Percentiles rank a stretch among this genome's conserved stretches.
Evolutionary conservation across 768 basidiomycete species (phyloP).

Genomic region (Kockovaella imperatae): DNA sequence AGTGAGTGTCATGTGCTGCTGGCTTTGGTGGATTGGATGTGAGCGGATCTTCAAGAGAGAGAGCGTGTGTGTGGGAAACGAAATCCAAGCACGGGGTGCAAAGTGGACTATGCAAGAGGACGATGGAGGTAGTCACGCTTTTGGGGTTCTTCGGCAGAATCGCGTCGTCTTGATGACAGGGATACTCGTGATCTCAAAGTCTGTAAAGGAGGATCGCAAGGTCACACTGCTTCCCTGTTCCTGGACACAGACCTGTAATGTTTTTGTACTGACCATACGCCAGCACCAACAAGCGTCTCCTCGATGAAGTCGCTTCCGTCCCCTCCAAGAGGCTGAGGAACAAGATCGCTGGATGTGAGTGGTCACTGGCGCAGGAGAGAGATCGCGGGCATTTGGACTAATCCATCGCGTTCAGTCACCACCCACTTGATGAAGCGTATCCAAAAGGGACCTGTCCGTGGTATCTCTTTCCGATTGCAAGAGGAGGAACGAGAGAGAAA

Average conservation of each 20-base stretch:
- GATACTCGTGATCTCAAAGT: no score
- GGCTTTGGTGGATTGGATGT: background rate
- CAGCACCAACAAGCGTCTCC: conserved; percentile 93
- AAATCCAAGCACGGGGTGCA: no score
- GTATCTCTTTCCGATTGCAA: conserved; percentile 99
- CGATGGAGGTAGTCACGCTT: background rate
- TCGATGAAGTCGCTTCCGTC: conserved; percentile 61
- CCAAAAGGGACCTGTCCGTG: conserved; percentile 93
- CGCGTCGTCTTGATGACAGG: no score
- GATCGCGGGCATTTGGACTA: background rate
- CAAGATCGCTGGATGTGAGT: conserved; percentile 84
- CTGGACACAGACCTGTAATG: no score
- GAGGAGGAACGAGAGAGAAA: conserved; percentile 99
- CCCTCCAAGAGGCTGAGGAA: conserved; percentile 98
- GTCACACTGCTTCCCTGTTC: no score
- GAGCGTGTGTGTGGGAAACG: background rate
- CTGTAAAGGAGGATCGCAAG: no score
- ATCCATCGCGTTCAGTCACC: conserved; percentile 53
- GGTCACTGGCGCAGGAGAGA: background rate
- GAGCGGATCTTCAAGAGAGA: background rate
- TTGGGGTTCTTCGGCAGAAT: background rate
- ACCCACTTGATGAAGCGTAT: conserved; percentile 99
- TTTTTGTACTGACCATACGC: background rate
- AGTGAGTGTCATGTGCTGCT: conserved; percentile 45
- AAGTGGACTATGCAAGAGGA: background rate